These are phyloP conservation scores for Melaleuca quinquenervia DNA, from an alignment of 345 rosid genomes.

Conservation along the genomic window DNA sequence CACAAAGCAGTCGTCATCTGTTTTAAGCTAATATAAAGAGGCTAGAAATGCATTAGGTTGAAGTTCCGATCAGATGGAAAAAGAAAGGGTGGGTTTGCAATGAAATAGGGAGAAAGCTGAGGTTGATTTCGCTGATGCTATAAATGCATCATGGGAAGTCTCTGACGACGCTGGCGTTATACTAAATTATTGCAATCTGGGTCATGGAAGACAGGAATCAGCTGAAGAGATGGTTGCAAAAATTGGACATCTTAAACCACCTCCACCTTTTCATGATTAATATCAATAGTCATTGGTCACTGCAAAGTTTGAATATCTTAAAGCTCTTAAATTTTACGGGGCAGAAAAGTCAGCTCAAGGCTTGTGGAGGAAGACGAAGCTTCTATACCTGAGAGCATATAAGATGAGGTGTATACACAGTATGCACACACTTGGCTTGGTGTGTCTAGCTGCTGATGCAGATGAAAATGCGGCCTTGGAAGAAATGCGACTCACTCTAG, in stretches of 20 bases:
- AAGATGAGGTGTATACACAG: slow-evolving; percentile 56
- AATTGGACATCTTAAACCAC: slow-evolving; percentile 38
- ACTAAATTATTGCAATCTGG: slow-evolving; percentile 63
- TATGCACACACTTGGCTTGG: slow-evolving; percentile 73
- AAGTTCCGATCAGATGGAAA: slow-evolving; percentile 44
- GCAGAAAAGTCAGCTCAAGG: slow-evolving; percentile 54
- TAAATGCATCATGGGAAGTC: slow-evolving; percentile 59
- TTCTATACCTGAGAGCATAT: slow-evolving; percentile 21
- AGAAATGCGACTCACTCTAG: slow-evolving; percentile 4
- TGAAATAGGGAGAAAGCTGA: slow-evolving; percentile 85
- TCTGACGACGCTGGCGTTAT: slow-evolving; percentile 54
- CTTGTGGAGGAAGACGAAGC: slow-evolving; percentile 9
- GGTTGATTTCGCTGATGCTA: slow-evolving; percentile 67
- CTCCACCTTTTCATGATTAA: slow-evolving; percentile 23
- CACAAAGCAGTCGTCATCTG: slow-evolving; percentile 32
- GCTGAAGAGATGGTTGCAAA: slow-evolving; percentile 78
- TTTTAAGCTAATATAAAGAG: slow-evolving; percentile 61
- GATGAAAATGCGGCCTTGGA: slow-evolving; percentile 27
- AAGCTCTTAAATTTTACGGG: slow-evolving; percentile 60
- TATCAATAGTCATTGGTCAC: slow-evolving; percentile 48
- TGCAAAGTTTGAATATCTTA: slow-evolving; percentile 53
- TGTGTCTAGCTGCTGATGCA: slow-evolving; percentile 40
- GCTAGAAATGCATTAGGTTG: slow-evolving; percentile 51
- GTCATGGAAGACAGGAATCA: slow-evolving; percentile 77
- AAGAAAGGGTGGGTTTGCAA: slow-evolving; percentile 89